Base-by-base conservation (phyloP, 148 eudicot genomes). In the Silene latifolia region DNA sequence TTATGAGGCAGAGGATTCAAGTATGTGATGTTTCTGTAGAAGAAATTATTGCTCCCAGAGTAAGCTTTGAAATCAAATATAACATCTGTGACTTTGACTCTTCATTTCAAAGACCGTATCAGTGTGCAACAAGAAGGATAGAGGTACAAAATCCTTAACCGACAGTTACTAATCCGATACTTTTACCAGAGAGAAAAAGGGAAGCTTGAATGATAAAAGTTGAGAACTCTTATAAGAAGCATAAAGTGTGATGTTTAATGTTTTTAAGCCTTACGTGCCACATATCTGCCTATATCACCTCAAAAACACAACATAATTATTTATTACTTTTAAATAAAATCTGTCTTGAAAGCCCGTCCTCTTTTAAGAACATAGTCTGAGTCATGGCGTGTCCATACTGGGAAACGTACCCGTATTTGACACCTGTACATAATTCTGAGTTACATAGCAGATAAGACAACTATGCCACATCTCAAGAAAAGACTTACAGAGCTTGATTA, bases 21-120 rank as follows among this genome's bases (percentile, higher is more conserved):
- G 79, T 81, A 92, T 4, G 98, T 79, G 62, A 87, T 64, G 67
- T 89, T 96, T 81, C 99, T 96, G 94, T 90, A 80, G 69, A 86
- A 76, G 18, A 78, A 24, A 72, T 11, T 32, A 42, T 59, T 57
- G 48, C 20, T 51, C 53, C 54, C 60, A 10, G 69, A 51, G 61
- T 81, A 59, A 73, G 75, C 48, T 13, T 72, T 15, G 57, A 60
- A 51, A 67, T 39, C 25, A 46, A 24, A 58, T 35, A 19, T 51
- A 20, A 68, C 44, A 39, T 39, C 44, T 8, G 44, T 39, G 44
- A 39, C 44, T 7, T 39, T 7, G 44, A 39, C 44, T 39, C 44
- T 39, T 39, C 42, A 35, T 35, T 35, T 35, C 9, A 39, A 39
- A 39, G 44, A 39, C 44, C 44, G 44, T 39, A 39, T 35, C 8